phyloP scores from a whole-genome alignment of 2,329 filamentous ascomycete genomes.

The Pseudocercospora fuligena region DNA sequence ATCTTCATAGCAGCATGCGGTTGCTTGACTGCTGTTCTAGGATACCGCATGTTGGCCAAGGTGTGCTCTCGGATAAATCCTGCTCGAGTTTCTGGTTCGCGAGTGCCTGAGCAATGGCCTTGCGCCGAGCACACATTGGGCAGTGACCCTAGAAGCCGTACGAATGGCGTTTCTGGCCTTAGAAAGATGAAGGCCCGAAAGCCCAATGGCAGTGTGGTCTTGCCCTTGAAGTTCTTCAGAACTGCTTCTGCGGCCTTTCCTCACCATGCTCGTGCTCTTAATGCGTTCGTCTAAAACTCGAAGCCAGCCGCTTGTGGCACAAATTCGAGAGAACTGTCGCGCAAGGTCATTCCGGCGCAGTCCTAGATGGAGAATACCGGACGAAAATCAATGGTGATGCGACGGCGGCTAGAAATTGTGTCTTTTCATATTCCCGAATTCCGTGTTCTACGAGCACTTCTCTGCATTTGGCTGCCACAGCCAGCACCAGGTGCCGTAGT shows the following conservation, averaged over 20 bases:
- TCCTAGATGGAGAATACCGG: neutral
- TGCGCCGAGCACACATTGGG: no score
- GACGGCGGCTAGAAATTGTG: neutral
- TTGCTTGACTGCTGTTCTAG: neutral
- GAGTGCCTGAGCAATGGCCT: no score
- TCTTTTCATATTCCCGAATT: neutral
- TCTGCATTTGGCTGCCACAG: neutral
- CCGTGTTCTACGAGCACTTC: neutral
- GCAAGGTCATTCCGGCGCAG: neutral
- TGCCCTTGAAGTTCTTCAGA: neutral
- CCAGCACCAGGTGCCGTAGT: no score
- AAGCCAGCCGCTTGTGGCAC: neutral
- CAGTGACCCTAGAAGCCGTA: neutral
- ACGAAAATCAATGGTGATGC: neutral
- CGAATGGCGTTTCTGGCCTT: neutral
- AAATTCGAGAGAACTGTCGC: neutral
- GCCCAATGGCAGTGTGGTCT: neutral
- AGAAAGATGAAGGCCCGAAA: neutral
- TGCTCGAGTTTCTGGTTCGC: neutral
- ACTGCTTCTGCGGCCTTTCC: neutral
- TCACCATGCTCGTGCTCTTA: neutral
- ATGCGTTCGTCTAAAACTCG: neutral
- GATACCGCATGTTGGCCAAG: neutral
- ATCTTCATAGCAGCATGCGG: neutral
- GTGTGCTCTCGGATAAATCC: neutral